Evolutionary conservation across 2,329 filamentous ascomycete species (phyloP).

Genomic region (Penicillium sp.): DNA sequence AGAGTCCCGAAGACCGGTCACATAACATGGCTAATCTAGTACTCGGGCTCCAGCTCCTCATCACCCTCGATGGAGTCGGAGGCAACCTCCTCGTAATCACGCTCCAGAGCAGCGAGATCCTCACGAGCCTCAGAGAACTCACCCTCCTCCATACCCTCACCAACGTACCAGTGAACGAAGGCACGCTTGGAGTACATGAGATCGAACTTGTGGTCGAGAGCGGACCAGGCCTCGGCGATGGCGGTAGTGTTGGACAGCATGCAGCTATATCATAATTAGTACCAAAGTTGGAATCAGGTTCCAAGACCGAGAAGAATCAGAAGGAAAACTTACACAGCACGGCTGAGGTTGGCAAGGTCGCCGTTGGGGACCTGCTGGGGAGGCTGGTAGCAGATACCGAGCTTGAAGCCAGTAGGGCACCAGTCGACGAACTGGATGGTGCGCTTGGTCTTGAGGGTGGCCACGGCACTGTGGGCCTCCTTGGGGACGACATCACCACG

Average conservation of each 20-base stretch:
- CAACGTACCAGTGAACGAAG: slow-evolving; percentile 99
- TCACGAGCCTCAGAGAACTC: slow-evolving; percentile 99
- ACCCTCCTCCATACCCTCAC: slow-evolving; percentile 99
- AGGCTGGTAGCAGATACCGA: slow-evolving; percentile 99
- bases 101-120: slow-evolving; percentile 95
- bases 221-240: slow-evolving; percentile 97
- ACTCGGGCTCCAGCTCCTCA: slow-evolving; percentile 84
- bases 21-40: slow-evolving; percentile 58
- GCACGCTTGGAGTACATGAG: slow-evolving; percentile 99
- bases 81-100: slow-evolving; percentile 98
- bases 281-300: slow-evolving; percentile 10
- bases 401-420: slow-evolving; percentile 99
- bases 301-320: slow-evolving; percentile 5
- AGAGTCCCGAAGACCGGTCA: slow-evolving; percentile 19
- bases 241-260: slow-evolving; percentile 95
- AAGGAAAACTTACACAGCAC: slow-evolving; percentile 76
- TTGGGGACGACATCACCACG: slow-evolving; percentile 97
- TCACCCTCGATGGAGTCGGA: slow-evolving; percentile 81
- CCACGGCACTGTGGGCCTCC: slow-evolving; percentile 88
- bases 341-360: slow-evolving; percentile 96
- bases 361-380: slow-evolving; percentile 95
- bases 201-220: slow-evolving; percentile 96
- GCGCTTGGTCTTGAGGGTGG: slow-evolving; percentile 97
- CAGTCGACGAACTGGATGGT: slow-evolving; percentile 99
- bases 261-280: slow-evolving; percentile 60